phyloP scores from a whole-genome alignment of 306 rosid genomes.

The Corylus americana region DNA sequence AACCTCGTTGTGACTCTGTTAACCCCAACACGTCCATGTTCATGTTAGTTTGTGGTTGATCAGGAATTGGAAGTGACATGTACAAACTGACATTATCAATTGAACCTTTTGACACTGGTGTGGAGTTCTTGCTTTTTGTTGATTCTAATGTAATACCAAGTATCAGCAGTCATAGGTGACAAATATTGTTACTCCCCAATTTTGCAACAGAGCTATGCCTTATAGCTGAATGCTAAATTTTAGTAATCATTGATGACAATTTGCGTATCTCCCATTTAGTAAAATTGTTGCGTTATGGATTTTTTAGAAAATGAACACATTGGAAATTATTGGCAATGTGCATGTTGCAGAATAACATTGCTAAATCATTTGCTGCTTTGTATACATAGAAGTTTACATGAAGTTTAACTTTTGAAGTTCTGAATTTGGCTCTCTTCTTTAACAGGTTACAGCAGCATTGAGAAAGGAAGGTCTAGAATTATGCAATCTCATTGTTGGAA shows the following conservation, averaged over 20 bases:
- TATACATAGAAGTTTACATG: neutral
- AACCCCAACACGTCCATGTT: too few species aligned
- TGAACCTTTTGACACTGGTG: neutral
- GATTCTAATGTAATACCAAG: neutral
- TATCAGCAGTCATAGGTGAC: neutral
- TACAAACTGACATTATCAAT: too few species aligned
- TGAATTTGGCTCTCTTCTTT: slow-evolving; percentile 5
- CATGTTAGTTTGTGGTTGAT: too few species aligned
- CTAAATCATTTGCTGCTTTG: neutral
- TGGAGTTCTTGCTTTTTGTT: neutral
- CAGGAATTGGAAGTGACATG: too few species aligned
- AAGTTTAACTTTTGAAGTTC: slow-evolving; percentile 1
- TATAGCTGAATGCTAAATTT: neutral
- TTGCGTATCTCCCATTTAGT: neutral
- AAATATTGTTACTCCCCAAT: neutral
- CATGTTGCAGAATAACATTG: neutral
- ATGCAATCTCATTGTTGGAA: slow-evolving; percentile 85
- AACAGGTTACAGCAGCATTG: slow-evolving; percentile 67
- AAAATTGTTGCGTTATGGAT: neutral
- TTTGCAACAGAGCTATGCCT: neutral
- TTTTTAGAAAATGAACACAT: neutral
- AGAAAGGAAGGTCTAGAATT: slow-evolving; percentile 86
- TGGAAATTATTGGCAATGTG: neutral
- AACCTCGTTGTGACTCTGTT: too few species aligned
- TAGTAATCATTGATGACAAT: neutral